Conservation (phyloP, 441 rosid species). For the Jatropha multifida region DNA sequence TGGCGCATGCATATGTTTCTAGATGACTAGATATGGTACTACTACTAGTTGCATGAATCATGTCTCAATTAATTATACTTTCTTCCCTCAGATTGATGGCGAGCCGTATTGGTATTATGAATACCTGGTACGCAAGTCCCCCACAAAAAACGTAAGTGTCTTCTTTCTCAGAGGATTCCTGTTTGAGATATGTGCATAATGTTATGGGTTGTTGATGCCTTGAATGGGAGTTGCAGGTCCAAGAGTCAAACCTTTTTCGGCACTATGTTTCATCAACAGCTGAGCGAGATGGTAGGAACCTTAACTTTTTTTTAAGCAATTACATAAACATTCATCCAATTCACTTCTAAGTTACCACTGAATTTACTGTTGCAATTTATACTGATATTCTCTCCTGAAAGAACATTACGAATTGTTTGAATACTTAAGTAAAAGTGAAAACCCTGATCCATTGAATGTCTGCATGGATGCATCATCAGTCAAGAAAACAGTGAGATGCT, state of each 20-base stretch:
- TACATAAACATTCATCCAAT: neutral
- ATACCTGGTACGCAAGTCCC: constrained; percentile 90
- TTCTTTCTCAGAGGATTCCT: constrained; percentile 18
- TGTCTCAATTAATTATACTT: constrained; percentile 5
- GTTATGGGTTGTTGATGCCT: constrained; percentile 9
- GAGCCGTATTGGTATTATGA: constrained; percentile 86
- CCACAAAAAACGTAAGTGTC: constrained; percentile 56
- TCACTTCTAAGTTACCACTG: neutral
- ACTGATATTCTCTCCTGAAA: neutral
- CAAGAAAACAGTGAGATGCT: neutral
- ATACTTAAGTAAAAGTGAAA: neutral
- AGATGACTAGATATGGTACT: neutral
- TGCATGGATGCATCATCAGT: neutral
- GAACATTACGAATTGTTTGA: neutral
- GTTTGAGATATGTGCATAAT: constrained; percentile 4
- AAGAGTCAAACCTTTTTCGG: constrained; percentile 70
- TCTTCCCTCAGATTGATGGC: constrained; percentile 63
- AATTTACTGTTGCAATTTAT: neutral
- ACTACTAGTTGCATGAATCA: neutral
- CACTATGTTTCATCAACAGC: constrained; percentile 79
- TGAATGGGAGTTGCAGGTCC: constrained; percentile 52
- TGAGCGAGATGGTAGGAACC: constrained; percentile 79
- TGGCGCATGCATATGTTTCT: neutral
- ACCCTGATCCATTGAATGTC: neutral
- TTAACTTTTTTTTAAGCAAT: constrained; percentile 11